Base-by-base conservation (phyloP, 1,284 basidiomycete species). In the Psilocybe mexicana region DNA sequence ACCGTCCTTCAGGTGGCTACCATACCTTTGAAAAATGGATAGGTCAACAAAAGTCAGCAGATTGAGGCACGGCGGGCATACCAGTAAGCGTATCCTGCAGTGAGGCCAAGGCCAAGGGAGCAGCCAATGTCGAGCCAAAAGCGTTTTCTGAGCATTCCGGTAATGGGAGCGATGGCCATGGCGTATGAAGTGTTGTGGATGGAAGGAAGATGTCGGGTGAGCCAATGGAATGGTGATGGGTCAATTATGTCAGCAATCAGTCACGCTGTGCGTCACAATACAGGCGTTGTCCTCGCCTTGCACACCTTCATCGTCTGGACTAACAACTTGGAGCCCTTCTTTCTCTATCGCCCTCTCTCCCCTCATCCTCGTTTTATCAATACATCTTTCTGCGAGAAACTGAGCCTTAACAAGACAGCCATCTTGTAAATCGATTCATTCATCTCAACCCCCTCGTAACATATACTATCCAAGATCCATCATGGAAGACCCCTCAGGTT, bases 111-210 rank as follows among this genome's bases (percentile, higher is more conserved):
- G 63, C 90, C 92, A 45, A 94, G 71, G 38, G 84, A 81, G 66
- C 83, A 78, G 55, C 83, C 79, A 63, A 94, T 66, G 71, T 94
- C 93, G 61, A 92, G 83, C 84, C 91, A 91, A 74, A 94, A 85
- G 67, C 85, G 81, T 78, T 94, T 94, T 78, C 92, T 90, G 76
- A 94, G 88, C 77, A 85, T 93, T 72, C 92, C 93, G 57, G 88
- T 88, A 74, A 94, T 93, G 66, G 93, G 92, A 63, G 90, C 88
- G 71, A 94, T 88, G 69, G 89, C 73, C 88, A 92, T 92, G 60
- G 67, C 66, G 51, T 57, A 57, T 54, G 55, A 18, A 18, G 52
- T 58, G 61, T 48, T 59, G 59, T 61, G 35, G 40, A 58, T 61
- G 63, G 62, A 50, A 42, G 50, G 25, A 70, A 73, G 67, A 74